Conservation (phyloP, 2,329 filamentous ascomycete genomes). For the Chrysoporthe austroafricana region DNA sequence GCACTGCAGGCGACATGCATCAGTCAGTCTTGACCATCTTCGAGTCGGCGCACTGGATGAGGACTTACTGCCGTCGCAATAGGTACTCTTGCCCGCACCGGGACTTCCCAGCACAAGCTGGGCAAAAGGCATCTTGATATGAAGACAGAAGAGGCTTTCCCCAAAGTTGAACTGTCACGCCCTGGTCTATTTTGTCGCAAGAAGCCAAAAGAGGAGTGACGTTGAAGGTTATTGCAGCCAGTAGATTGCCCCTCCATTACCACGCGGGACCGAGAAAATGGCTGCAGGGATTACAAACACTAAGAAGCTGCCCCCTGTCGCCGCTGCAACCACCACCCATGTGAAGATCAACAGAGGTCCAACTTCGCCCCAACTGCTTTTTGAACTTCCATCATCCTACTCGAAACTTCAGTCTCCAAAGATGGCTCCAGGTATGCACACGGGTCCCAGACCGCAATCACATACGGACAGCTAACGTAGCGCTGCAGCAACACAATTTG, state of each 20-base stretch:
- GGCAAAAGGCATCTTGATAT: constrained; percentile 59
- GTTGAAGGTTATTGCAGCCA: not conserved
- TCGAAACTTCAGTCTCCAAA: not conserved
- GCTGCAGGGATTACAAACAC: constrained; percentile 20
- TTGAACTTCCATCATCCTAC: not conserved
- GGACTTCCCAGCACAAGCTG: constrained; percentile 93
- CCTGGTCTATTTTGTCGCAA: not conserved
- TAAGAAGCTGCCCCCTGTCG: constrained; percentile 25
- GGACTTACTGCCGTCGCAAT: constrained; percentile 85
- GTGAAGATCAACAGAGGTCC: constrained; percentile 22
- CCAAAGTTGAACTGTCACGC: not conserved
- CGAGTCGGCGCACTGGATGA: constrained; percentile 2
- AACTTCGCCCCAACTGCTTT: not conserved
- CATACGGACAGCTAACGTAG: constrained; percentile 29
- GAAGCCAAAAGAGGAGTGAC: not conserved
- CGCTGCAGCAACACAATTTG: constrained; percentile 70
- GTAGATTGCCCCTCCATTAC: constrained; percentile 17
- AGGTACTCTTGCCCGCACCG: constrained; percentile 94
- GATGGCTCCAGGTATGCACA: constrained; percentile 48
- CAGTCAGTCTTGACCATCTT: constrained; percentile 14
- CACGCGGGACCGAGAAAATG: constrained; percentile 16
- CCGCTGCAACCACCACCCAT: constrained; percentile 17
- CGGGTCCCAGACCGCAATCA: not conserved
- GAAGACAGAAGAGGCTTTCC: not conserved
- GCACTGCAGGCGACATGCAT: constrained; percentile 58